A percentile compares a stretch with the other conserved stretches of the same genome.
Evolutionary conservation across 2,329 filamentous ascomycete species (phyloP).

Genomic region (Cordyceps cicadae): DNA sequence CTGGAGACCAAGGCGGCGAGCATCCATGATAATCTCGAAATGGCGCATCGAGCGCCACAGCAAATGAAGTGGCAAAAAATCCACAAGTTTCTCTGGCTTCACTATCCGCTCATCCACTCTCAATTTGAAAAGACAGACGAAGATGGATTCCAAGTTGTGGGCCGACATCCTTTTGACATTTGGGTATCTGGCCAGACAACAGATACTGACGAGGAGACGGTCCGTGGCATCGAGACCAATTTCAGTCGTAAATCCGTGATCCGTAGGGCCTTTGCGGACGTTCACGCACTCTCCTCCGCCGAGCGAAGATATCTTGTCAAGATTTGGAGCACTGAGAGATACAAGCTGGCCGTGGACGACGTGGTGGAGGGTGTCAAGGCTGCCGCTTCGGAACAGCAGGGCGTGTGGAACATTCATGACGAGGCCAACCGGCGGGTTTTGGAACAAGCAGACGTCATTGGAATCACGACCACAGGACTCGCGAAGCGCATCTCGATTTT

Average conservation of each 20-base stretch:
- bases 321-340: not conserved
- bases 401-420: slow-evolving; percentile 14
- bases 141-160: not conserved
- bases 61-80: slow-evolving; percentile 1
- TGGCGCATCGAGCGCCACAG: not conserved
- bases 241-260: not conserved
- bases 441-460: slow-evolving; percentile 37
- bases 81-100: not conserved
- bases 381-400: not conserved
- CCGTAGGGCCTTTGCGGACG: not conserved
- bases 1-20: not conserved
- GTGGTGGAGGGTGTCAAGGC: not conserved
- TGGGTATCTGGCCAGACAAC: not conserved
- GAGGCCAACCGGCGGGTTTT: slow-evolving; percentile 29
- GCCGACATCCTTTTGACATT: slow-evolving; percentile 8
- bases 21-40: not conserved
- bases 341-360: slow-evolving; percentile 2
- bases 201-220: too few relatives aligned
- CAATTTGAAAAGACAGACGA: not conserved
- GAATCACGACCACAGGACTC: slow-evolving; percentile 49
- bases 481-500: slow-evolving; percentile 41
- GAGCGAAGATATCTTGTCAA: not conserved
- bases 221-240: not conserved
- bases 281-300: not conserved
- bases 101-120: not conserved